Evolutionary conservation across 192 early-diverging fungal genomes (phyloP).

Genomic region (Coemansia umbellata): DNA sequence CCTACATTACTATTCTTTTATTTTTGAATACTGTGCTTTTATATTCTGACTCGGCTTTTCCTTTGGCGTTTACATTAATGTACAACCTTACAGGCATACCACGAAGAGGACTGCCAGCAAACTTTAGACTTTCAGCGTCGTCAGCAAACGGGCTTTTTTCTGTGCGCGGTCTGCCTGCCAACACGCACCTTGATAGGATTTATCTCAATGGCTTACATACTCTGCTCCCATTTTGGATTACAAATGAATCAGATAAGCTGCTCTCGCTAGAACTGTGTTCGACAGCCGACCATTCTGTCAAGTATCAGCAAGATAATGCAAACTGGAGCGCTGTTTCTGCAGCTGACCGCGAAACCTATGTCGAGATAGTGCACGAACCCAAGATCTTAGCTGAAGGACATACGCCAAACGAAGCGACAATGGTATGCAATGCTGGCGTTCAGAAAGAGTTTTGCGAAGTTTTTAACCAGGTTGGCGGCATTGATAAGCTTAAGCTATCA

Average conservation of each 20-base stretch:
- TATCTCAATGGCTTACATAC: conserved; percentile 44
- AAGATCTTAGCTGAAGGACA: not conserved
- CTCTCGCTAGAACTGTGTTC: conserved; percentile 8
- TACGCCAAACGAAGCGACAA: conserved; percentile 6
- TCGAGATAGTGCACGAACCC: conserved; percentile 1
- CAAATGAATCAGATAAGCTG: conserved; percentile 11
- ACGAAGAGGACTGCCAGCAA: conserved; percentile 15
- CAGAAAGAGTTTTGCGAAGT: conserved; percentile 76
- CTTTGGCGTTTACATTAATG: not conserved
- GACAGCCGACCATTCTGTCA: conserved; percentile 4
- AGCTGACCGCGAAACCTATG: conserved; percentile 23
- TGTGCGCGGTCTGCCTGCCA: conserved; percentile 32
- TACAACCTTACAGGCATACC: not conserved
- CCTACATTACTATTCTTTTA: not conserved
- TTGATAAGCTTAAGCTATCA: conserved; percentile 62
- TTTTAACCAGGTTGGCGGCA: conserved; percentile 88
- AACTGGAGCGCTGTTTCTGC: conserved; percentile 35
- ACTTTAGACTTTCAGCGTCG: conserved; percentile 5
- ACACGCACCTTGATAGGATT: conserved; percentile 30
- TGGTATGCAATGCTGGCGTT: conserved; percentile 24
- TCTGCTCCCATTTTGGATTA: conserved; percentile 45
- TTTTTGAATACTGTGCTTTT: not conserved
- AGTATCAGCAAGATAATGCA: conserved; percentile 39
- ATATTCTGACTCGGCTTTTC: not conserved
- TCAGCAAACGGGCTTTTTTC: conserved; percentile 24